Percentiles rank a stretch among this genome's conserved stretches.
phyloP scores from a whole-genome alignment of 2,329 filamentous ascomycete genomes.

The Penicillium sp. region DNA sequence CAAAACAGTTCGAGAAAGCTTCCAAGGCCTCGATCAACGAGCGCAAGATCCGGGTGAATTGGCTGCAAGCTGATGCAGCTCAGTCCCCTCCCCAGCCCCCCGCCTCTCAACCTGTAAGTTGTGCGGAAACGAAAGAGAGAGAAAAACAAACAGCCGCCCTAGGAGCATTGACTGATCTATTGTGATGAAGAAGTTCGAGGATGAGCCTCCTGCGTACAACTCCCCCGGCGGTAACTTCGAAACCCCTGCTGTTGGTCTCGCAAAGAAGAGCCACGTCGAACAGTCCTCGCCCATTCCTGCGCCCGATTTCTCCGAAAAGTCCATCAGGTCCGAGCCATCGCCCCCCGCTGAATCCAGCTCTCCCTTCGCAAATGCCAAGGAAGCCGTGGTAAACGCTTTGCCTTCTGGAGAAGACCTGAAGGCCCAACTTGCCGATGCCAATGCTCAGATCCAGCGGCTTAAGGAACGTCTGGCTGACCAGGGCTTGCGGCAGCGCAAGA shows the following conservation, averaged over 20 bases:
- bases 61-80: slow-evolving; percentile 60
- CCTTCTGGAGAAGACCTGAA: slow-evolving; percentile 58
- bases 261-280: slow-evolving; percentile 36
- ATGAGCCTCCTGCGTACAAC: slow-evolving; percentile 49
- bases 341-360: slow-evolving; percentile 28
- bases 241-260: slow-evolving; percentile 41
- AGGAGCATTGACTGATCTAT: slow-evolving; percentile 5
- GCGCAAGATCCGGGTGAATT: slow-evolving; percentile 90
- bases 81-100: slow-evolving; percentile 21
- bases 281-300: slow-evolving; percentile 29
- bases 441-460: slow-evolving; percentile 64
- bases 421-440: slow-evolving; percentile 67
- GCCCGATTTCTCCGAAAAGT: slow-evolving; percentile 32
- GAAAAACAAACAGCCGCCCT: neutral
- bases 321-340: slow-evolving; percentile 34
- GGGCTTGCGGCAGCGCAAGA: slow-evolving; percentile 74
- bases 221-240: slow-evolving; percentile 49
- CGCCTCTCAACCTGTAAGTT: slow-evolving; percentile 35
- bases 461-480: slow-evolving; percentile 59
- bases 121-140: neutral
- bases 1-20: slow-evolving; percentile 66
- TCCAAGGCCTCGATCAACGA: slow-evolving; percentile 77
- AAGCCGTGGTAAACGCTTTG: slow-evolving; percentile 46
- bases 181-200: slow-evolving; percentile 28
- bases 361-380: slow-evolving; percentile 35